phyloP scores from a whole-genome alignment of 2,329 filamentous ascomycete species.

The Scortechinia acanthostroma region DNA sequence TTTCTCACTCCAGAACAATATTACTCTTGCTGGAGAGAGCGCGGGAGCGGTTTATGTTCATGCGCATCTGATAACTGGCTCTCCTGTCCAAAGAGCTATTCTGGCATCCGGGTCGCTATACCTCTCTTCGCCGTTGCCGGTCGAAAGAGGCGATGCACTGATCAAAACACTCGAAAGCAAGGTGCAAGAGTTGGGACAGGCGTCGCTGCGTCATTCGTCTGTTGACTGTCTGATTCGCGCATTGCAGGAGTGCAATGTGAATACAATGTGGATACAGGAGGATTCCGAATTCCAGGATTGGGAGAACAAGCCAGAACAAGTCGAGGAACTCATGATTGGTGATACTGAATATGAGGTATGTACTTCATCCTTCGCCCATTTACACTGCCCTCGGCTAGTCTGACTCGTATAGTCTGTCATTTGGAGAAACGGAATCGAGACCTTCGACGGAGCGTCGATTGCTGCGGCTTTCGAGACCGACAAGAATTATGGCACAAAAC shows the following conservation, averaged over 20 bases:
- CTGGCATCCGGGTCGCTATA: constrained; percentile 31
- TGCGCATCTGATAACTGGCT: constrained; percentile 24
- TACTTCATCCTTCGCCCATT: not conserved
- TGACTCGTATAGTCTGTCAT: constrained; percentile 22
- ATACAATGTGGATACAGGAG: constrained; percentile 30
- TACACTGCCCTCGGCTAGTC: no score
- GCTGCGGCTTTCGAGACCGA: constrained; percentile 19
- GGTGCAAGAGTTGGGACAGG: constrained; percentile 12
- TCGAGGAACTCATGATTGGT: constrained; percentile 27
- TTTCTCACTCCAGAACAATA: constrained; percentile 15
- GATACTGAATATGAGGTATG: constrained; percentile 31
- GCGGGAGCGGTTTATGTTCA: constrained; percentile 34
- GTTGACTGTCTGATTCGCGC: constrained; percentile 20
- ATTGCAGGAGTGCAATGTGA: constrained; percentile 22
- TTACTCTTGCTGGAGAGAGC: constrained; percentile 34
- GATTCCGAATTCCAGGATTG: constrained; percentile 24
- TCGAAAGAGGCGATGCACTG: constrained; percentile 17
- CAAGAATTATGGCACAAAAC: constrained; percentile 14
- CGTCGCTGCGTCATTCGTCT: constrained; percentile 17
- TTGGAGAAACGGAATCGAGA: constrained; percentile 32
- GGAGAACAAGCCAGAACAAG: constrained; percentile 19
- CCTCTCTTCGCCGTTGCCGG: constrained; percentile 29
- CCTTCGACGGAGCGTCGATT: constrained; percentile 19
- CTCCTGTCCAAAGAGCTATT: constrained; percentile 20
- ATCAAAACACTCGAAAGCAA: constrained; percentile 17